phyloP scores from a whole-genome alignment of 2,329 filamentous ascomycete genomes.

The Fusarium sp. region DNA sequence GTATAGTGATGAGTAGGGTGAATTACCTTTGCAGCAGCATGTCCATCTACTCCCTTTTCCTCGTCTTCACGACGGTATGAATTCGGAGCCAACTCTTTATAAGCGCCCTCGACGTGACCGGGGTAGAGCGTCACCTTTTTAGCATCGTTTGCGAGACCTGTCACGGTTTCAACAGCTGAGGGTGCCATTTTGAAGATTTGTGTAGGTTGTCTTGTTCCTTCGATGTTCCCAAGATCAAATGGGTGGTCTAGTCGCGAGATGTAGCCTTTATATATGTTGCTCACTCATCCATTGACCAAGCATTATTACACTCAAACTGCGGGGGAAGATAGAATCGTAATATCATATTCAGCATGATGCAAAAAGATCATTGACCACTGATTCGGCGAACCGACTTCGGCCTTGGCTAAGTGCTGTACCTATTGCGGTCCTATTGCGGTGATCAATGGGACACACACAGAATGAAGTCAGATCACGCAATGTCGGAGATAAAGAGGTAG shows the following conservation, averaged over 20 bases:
- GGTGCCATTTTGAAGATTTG: constrained; percentile 39
- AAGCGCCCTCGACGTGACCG: constrained; percentile 45
- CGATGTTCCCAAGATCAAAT: neutral
- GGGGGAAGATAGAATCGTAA: constrained; percentile 25
- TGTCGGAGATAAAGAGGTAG: neutral
- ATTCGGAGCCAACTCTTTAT: constrained; percentile 45
- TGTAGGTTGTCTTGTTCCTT: neutral
- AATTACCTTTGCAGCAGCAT: constrained; percentile 44
- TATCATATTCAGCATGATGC: constrained; percentile 20
- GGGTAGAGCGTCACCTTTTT: constrained; percentile 49
- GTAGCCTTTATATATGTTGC: constrained; percentile 34
- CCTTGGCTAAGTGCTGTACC: constrained; percentile 13
- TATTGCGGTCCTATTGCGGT: constrained; percentile 23
- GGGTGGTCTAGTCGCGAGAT: neutral
- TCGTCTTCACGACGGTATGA: constrained; percentile 41
- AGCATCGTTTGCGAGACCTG: constrained; percentile 23
- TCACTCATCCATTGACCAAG: neutral
- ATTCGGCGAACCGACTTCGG: constrained; percentile 10
- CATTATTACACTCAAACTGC: constrained; percentile 5
- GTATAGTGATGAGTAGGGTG: too few relatives aligned
- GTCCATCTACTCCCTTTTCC: constrained; percentile 40
- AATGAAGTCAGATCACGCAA: constrained; percentile 44
- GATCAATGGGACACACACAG: constrained; percentile 5
- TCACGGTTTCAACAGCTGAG: constrained; percentile 44
- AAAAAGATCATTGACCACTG: neutral